phyloP scores from a whole-genome alignment of 371 early-diverging fungal species.

The Actinomortierella wolfii region DNA sequence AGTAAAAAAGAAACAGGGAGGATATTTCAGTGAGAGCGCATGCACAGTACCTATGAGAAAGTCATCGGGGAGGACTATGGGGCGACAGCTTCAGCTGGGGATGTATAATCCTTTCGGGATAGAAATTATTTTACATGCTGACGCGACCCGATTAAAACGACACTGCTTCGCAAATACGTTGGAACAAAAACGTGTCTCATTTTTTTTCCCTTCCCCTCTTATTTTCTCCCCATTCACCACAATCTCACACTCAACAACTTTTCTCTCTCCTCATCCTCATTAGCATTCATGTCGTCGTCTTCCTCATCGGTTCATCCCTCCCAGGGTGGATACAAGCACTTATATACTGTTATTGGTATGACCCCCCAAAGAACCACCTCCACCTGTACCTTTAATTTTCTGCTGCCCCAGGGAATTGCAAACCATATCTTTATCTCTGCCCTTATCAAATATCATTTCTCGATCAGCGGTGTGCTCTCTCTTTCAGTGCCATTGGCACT shows the following conservation, averaged over 20 bases:
- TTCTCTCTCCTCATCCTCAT: neutral
- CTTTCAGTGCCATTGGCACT: too few species aligned
- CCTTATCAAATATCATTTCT: neutral
- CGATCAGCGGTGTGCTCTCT: neutral
- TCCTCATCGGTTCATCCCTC: conserved; percentile 3
- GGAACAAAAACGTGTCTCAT: neutral
- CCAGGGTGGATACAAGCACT: conserved; percentile 26
- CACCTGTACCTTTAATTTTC: neutral
- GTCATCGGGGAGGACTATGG: too few species aligned
- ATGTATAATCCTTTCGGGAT: too few species aligned
- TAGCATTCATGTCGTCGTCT: conserved; percentile 11
- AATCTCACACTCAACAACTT: conserved; percentile 1
- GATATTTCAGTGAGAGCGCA: too few species aligned
- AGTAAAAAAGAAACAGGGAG: too few species aligned
- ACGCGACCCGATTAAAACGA: too few species aligned
- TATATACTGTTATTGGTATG: conserved; percentile 40
- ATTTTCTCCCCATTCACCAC: conserved; percentile 3
- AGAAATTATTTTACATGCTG: too few species aligned
- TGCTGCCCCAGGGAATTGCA: neutral
- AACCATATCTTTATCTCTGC: conserved; percentile 3
- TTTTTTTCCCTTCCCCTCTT: conserved; percentile 2
- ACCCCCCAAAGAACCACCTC: too few species aligned
- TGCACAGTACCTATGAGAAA: too few species aligned
- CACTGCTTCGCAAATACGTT: neutral
- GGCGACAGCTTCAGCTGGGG: too few species aligned